Evolutionary conservation across 2,329 filamentous ascomycete genomes (phyloP).

Genomic region (Xylariomycetidae sp.): DNA sequence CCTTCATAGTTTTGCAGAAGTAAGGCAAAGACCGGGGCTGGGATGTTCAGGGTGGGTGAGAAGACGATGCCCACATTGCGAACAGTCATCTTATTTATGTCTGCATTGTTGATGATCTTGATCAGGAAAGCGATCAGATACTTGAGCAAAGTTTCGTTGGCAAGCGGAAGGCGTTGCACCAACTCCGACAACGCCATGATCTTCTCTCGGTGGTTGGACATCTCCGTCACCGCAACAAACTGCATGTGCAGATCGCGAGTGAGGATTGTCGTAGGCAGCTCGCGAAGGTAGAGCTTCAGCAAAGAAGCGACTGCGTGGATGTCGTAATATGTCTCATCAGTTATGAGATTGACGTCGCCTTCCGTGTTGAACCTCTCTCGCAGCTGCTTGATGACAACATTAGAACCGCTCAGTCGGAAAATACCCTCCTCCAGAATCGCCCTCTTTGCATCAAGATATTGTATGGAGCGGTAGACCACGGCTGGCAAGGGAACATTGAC

Average conservation of each 20-base stretch:
- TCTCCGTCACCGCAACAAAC: conserved; percentile 79
- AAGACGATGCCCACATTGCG: conserved; percentile 98
- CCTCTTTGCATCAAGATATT: conserved; percentile 81
- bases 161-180: conserved; percentile 71
- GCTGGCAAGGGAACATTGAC: conserved; percentile 75
- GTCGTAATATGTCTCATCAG: conserved; percentile 82
- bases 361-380: conserved; percentile 92
- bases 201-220: conserved; percentile 71
- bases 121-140: conserved; percentile 87
- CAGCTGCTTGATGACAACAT: conserved; percentile 84
- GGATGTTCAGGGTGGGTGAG: conserved; percentile 93
- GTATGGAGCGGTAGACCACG: conserved; percentile 91
- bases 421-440: conserved; percentile 88
- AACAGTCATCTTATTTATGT: conserved; percentile 96
- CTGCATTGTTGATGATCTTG: conserved; percentile 84
- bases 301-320: conserved; percentile 94
- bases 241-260: conserved; percentile 87
- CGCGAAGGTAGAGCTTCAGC: conserved; percentile 88
- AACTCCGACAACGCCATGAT: conserved; percentile 71
- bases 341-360: conserved; percentile 82
- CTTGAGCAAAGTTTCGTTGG: conserved; percentile 76
- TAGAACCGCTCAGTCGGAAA: conserved; percentile 95
- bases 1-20: conserved; percentile 86
- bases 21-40: conserved; percentile 87
- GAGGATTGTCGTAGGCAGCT: conserved; percentile 85